Conservation (phyloP, 2,329 filamentous ascomycete species). For the Penicillium sp. region DNA sequence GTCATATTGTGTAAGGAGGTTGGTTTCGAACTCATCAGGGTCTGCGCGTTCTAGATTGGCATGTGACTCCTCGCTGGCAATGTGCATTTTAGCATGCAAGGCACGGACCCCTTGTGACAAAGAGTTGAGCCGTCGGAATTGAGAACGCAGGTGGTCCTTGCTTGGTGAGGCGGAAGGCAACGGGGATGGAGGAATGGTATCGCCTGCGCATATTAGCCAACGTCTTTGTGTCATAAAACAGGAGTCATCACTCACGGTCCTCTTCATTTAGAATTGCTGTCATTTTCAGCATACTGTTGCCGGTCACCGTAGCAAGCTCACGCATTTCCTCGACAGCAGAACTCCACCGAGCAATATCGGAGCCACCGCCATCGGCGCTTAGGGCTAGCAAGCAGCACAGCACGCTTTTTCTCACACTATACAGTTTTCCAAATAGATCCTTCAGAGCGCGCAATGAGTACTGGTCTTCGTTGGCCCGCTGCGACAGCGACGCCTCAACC, state of each 20-base stretch:
- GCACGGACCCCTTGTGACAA: slow-evolving; percentile 87
- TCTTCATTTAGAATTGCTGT: slow-evolving; percentile 72
- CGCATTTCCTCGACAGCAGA: slow-evolving; percentile 74
- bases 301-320: slow-evolving; percentile 62
- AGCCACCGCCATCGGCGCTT: slow-evolving; percentile 73
- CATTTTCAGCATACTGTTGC: slow-evolving; percentile 63
- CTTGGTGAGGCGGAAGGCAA: slow-evolving; percentile 68
- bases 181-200: slow-evolving; percentile 53
- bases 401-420: slow-evolving; percentile 78
- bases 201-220: slow-evolving; percentile 29
- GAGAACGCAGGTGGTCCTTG: slow-evolving; percentile 81
- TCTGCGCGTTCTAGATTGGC: slow-evolving; percentile 71
- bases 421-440: slow-evolving; percentile 75
- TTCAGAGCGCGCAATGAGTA: slow-evolving; percentile 80
- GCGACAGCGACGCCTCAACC: slow-evolving; percentile 63
- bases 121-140: slow-evolving; percentile 82
- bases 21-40: slow-evolving; percentile 69
- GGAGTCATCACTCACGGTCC: slow-evolving; percentile 60
- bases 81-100: slow-evolving; percentile 89
- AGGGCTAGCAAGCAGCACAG: slow-evolving; percentile 87
- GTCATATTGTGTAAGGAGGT: slow-evolving; percentile 86
- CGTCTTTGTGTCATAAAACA: neutral
- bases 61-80: slow-evolving; percentile 87
- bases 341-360: slow-evolving; percentile 76
- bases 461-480: slow-evolving; percentile 69